Percentiles rank a stretch among this genome's conserved stretches.
Evolutionary conservation across 805 yeast species (phyloP).

Genomic region (Nakazawaea sp.): DNA sequence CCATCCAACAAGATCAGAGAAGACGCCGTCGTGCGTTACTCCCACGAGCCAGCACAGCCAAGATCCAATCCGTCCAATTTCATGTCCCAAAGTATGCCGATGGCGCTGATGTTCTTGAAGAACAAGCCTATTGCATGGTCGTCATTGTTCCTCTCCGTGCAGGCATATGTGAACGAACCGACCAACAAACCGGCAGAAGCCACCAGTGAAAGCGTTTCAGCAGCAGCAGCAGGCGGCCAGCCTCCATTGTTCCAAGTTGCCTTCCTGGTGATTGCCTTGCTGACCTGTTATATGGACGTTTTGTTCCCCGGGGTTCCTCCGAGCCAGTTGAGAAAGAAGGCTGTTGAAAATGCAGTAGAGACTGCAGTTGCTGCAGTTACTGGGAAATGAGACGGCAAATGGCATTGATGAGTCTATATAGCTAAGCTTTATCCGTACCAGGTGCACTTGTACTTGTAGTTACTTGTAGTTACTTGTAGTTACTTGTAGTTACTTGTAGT

Average conservation of each 20-base stretch:
- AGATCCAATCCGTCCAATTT: conserved; percentile 37
- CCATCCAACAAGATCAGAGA: conserved; percentile 10
- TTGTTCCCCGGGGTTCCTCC: conserved; percentile 35
- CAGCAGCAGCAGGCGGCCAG: conserved; percentile 23
- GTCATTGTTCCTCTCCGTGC: conserved; percentile 43
- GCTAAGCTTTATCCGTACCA: too few relatives aligned
- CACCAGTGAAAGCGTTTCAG: conserved; percentile 13
- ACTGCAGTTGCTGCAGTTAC: conserved; percentile 15
- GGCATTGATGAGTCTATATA: too few relatives aligned
- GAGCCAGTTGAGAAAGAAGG: conserved; percentile 12
- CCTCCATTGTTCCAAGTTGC: conserved; percentile 40
- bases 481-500: too few relatives aligned
- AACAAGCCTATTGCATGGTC: conserved; percentile 53
- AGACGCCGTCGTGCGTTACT: conserved; percentile 21
- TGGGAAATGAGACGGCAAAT: background rate
- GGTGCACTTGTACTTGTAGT: too few relatives aligned
- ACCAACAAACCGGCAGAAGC: conserved; percentile 14
- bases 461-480: too few relatives aligned
- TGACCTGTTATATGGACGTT: conserved; percentile 44
- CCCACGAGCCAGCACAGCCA: conserved; percentile 40
- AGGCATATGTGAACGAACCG: conserved; percentile 37
- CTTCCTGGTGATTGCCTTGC: conserved; percentile 40
- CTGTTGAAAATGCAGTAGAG: conserved; percentile 18
- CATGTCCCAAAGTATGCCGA: conserved; percentile 47
- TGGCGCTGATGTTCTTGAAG: conserved; percentile 59